Percentiles rank a stretch among this genome's conserved stretches.
phyloP scores from a whole-genome alignment of 2,329 filamentous ascomycete species.

The Bipolaris bicolor region DNA sequence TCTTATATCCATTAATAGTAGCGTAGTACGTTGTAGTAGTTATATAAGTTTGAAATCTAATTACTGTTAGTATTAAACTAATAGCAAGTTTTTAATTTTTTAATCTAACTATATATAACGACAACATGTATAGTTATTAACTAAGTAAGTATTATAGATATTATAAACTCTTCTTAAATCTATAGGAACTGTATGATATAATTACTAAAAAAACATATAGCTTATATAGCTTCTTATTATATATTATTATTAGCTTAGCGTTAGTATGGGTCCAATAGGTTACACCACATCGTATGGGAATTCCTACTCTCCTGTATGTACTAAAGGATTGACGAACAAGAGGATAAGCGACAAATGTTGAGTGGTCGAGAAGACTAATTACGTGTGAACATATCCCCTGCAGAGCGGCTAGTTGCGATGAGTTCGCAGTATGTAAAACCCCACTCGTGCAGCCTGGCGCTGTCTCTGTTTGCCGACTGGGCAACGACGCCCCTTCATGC shows the following conservation, averaged over 20 bases:
- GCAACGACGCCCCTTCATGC: constrained; percentile 18
- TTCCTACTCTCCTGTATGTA: not conserved
- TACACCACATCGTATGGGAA: not conserved
- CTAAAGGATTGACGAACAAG: not conserved
- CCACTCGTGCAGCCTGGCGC: constrained; percentile 12
- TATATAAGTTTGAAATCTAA: too few species aligned
- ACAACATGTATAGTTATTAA: too few species aligned
- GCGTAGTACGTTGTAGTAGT: too few species aligned
- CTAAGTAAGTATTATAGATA: too few species aligned
- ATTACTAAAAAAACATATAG: too few species aligned
- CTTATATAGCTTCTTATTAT: too few species aligned
- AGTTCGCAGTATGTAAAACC: constrained; percentile 23
- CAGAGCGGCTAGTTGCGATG: constrained; percentile 14
- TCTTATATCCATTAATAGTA: too few species aligned
- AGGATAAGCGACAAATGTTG: not conserved
- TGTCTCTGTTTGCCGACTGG: constrained; percentile 1
- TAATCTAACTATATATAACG: too few species aligned
- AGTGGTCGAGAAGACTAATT: not conserved
- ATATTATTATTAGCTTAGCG: not conserved
- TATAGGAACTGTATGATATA: too few species aligned
- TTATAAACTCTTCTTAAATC: too few species aligned
- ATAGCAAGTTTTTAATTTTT: too few species aligned
- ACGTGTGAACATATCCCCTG: not conserved
- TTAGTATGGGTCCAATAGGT: not conserved
- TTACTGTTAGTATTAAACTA: too few species aligned